Base-by-base conservation (phyloP, 2,329 filamentous ascomycete species). In the Amauroascus verrucosus region DNA sequence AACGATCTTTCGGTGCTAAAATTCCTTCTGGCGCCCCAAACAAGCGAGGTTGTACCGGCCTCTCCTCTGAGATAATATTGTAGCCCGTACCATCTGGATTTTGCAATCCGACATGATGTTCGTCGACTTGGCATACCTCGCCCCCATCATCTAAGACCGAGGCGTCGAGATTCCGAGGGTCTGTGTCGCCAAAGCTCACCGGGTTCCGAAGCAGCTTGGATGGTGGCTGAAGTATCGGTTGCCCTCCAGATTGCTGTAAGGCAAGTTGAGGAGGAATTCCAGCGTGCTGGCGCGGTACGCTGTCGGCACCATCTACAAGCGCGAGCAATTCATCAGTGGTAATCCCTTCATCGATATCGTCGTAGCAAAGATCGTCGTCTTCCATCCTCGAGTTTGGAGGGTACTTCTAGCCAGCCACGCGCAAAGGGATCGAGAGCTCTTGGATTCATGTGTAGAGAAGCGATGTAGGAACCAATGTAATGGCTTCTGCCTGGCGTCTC, bases 341-440 rank as follows among this genome's bases (percentile, higher is more conserved):
- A 51, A 75, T 64, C 54, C 67, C 68, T 55, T 74, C 73, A 60
- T 73, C 70, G 57, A 67, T 68, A 57, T 74, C 70, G 59, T 74
- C 72, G 54, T 71, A 74, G 63, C 74, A 74, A 61, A 69, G 69
- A 54, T 73, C 71, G 63, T 74, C 67, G 58, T 64, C 64, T 66
- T 72, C 72, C 51, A 51, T 53, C n/a, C 40, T 54, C 20, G 28
- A 28, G 16, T 40, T 20, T 13, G 30, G 20, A 45, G 28, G 14
- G 24, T n/a, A 18, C 20, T 22, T 51, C 40, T 38, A n/a, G 49
- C 49, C 30, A 22, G 28, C 40, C 6, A 28, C 28, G 41, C 41
- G 28, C 40, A 24, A 46, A 35, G 38, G 18, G 41, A 6, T 5
- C 7, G 8, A 14, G 49, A 6, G 41, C 20, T 30, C 24, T 43